phyloP scores from a whole-genome alignment of 2,329 filamentous ascomycete species.

The Pseudocercospora vitis region DNA sequence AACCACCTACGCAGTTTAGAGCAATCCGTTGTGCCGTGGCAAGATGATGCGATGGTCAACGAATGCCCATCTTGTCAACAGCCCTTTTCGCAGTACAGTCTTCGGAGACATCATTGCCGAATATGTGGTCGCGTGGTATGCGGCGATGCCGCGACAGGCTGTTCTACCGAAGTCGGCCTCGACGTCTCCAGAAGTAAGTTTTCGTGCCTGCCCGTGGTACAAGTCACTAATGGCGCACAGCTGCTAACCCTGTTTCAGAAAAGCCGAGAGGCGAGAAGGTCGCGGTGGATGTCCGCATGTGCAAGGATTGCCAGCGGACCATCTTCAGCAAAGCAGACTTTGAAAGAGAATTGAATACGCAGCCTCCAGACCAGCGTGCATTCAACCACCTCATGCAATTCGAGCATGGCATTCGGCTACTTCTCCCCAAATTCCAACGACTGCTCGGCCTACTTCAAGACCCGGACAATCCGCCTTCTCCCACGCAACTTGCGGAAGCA shows the following conservation, averaged over 20 bases:
- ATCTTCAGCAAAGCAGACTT: constrained; percentile 78
- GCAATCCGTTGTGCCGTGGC: constrained; percentile 84
- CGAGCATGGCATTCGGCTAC: constrained; percentile 77
- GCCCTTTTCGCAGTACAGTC: constrained; percentile 89
- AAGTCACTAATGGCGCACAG: constrained; percentile 32
- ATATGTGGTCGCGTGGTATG: constrained; percentile 93
- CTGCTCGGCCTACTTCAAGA: constrained; percentile 72
- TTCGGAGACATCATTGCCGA: constrained; percentile 89
- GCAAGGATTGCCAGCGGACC: constrained; percentile 77
- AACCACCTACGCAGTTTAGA: constrained; percentile 73
- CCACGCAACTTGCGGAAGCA: constrained; percentile 76
- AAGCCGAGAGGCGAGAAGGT: constrained; percentile 55
- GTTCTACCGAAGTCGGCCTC: constrained; percentile 80
- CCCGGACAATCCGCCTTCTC: constrained; percentile 63
- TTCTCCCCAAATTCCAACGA: constrained; percentile 82
- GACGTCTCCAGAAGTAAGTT: constrained; percentile 66
- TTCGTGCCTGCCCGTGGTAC: constrained; percentile 11
- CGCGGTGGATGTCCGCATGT: constrained; percentile 83
- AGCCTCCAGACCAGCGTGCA: constrained; percentile 72
- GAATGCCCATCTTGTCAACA: constrained; percentile 95
- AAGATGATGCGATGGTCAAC: constrained; percentile 78
- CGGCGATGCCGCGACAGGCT: constrained; percentile 78
- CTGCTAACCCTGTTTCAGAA: constrained; percentile 39
- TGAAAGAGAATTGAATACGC: constrained; percentile 63
- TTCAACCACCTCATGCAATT: constrained; percentile 86